phyloP scores from a whole-genome alignment of 768 basidiomycete genomes.

The Harrya chromipes region DNA sequence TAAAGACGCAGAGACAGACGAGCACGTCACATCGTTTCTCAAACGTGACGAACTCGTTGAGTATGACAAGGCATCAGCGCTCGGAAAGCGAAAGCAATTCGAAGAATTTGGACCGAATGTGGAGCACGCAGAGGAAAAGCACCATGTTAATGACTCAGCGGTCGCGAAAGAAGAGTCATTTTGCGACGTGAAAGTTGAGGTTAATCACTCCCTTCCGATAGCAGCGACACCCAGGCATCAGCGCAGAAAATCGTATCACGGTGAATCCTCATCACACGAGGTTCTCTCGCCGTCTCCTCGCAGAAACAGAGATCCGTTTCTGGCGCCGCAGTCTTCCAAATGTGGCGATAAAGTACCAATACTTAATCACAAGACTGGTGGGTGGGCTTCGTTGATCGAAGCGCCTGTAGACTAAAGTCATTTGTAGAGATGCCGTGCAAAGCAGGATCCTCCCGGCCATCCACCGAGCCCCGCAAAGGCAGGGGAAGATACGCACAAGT shows the following conservation, averaged over 20 bases:
- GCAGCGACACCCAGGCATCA: constrained; percentile 1
- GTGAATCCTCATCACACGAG: constrained; percentile 7
- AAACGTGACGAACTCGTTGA: constrained; percentile 29
- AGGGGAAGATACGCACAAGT: constrained; percentile 55
- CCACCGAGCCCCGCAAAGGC: constrained; percentile 43
- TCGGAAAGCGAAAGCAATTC: constrained; percentile 29
- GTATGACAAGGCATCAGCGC: constrained; percentile 17
- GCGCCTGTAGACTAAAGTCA: not conserved
- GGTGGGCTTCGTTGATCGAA: not conserved
- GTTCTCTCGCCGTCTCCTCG: constrained; percentile 3
- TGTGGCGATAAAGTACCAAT: not conserved
- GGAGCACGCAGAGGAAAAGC: constrained; percentile 1
- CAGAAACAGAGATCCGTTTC: constrained; percentile 11
- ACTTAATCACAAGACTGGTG: constrained; percentile 8
- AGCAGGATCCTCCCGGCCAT: constrained; percentile 7
- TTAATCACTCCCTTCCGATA: not conserved
- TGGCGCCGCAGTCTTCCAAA: not conserved
- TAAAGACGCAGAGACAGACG: constrained; percentile 31
- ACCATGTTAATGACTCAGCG: constrained; percentile 1
- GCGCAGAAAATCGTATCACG: constrained; percentile 19
- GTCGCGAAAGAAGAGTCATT: constrained; percentile 4
- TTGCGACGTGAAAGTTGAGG: not conserved
- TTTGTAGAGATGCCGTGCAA: constrained; percentile 14
- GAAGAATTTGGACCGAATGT: constrained; percentile 20
- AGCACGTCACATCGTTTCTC: constrained; percentile 25